Conservation (phyloP, 257 asterid species). For the Linderniella brevidens region DNA sequence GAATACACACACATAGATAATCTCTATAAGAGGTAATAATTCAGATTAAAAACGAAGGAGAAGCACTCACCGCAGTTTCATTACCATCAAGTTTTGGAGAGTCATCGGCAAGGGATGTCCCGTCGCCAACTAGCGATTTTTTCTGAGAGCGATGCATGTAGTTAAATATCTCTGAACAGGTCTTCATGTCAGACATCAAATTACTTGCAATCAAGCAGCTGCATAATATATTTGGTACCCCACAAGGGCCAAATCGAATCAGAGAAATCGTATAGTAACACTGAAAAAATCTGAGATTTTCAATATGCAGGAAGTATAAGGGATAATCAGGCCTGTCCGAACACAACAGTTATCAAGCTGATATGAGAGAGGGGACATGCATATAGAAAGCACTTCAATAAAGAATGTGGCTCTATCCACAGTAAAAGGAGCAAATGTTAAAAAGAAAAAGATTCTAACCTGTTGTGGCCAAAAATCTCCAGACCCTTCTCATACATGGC, state of each 20-base stretch:
- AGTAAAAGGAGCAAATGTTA: slow-evolving; percentile 7
- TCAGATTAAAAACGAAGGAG: slow-evolving; percentile 8
- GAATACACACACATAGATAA: slow-evolving; percentile 8
- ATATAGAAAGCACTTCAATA: too few species aligned
- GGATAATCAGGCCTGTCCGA: too few species aligned
- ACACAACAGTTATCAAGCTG: too few species aligned
- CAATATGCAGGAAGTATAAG: too few species aligned
- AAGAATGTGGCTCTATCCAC: not conserved
- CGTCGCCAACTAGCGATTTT: slow-evolving; percentile 35
- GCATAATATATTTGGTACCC: slow-evolving; percentile 20
- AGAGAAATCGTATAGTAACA: not conserved
- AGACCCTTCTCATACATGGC: slow-evolving; percentile 82
- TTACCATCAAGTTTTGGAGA: slow-evolving; percentile 49
- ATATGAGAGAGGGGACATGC: too few species aligned
- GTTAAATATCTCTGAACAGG: slow-evolving; percentile 61
- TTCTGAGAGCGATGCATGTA: slow-evolving; percentile 64
- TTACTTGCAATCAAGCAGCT: slow-evolving; percentile 95
- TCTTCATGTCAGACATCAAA: slow-evolving; percentile 72
- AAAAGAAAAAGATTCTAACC: slow-evolving; percentile 47
- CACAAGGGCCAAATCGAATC: slow-evolving; percentile 10
- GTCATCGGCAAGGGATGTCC: slow-evolving; percentile 32
- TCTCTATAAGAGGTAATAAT: slow-evolving; percentile 6
- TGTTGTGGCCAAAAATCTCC: slow-evolving; percentile 76
- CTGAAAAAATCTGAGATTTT: not conserved
- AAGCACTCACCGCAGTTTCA: slow-evolving; percentile 46